A percentile compares a stretch with the other conserved stretches of the same genome.
phyloP scores from a whole-genome alignment of 768 basidiomycete species.

The Suillus spraguei region DNA sequence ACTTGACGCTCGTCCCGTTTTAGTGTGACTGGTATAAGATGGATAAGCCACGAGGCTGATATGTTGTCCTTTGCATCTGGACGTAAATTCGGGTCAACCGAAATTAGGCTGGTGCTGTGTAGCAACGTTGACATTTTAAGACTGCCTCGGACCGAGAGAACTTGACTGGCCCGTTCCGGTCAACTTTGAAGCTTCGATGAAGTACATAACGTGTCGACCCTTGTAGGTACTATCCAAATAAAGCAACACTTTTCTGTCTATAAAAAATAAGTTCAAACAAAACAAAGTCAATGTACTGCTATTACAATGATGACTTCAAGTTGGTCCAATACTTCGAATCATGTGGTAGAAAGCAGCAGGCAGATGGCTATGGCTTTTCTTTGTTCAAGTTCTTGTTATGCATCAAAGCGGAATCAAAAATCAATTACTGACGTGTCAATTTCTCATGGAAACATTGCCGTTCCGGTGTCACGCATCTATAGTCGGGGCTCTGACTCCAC shows the following conservation, averaged over 20 bases:
- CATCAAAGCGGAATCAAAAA: background rate
- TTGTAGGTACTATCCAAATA: background rate
- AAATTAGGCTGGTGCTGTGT: conserved; percentile 1
- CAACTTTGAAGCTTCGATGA: background rate
- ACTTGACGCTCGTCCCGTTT: conserved; percentile 22
- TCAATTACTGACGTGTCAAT: conserved; percentile 10
- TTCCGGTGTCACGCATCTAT: background rate
- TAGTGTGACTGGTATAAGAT: conserved; percentile 12
- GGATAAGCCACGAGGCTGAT: conserved; percentile 9
- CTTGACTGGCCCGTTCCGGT: background rate
- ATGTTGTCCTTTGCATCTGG: background rate
- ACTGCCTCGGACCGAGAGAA: background rate
- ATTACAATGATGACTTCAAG: no score
- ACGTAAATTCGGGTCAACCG: conserved; percentile 9
- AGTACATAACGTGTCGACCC: background rate
- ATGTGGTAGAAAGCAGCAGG: no score
- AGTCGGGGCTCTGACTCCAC: background rate
- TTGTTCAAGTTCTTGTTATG: background rate
- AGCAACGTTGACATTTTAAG: conserved; percentile 1
- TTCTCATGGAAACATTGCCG: background rate
- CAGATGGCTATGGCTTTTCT: background rate
- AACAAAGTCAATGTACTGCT: no score
- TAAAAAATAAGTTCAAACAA: background rate
- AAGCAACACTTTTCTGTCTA: background rate
- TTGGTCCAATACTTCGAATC: no score